Conservation (phyloP, 371 early-diverging fungal species). For the Cokeromyces recurvatus region DNA sequence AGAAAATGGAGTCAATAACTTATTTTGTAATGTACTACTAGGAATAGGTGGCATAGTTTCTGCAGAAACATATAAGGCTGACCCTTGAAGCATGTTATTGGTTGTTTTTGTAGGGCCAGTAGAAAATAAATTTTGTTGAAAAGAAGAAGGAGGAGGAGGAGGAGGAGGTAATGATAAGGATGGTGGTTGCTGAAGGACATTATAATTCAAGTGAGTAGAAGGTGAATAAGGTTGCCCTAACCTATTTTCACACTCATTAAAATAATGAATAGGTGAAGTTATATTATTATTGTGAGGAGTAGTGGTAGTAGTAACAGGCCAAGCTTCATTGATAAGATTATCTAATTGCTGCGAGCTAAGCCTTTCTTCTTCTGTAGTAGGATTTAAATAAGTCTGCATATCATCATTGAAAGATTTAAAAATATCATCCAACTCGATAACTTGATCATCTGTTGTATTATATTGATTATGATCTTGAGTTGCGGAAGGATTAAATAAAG, state of each 20-base stretch:
- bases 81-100: background rate
- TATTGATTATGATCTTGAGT: background rate
- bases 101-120: background rate
- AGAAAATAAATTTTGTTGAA: too few relatives aligned
- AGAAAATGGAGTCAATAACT: slow-evolving; percentile 25
- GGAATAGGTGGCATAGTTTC: slow-evolving; percentile 26
- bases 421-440: slow-evolving; percentile 39
- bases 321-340: slow-evolving; percentile 5
- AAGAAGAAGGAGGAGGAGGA: too few relatives aligned
- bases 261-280: too few relatives aligned
- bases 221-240: too few relatives aligned
- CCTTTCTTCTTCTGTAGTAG: slow-evolving; percentile 11
- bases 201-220: too few relatives aligned
- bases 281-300: too few relatives aligned
- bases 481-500: background rate
- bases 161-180: too few relatives aligned
- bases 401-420: slow-evolving; percentile 37
- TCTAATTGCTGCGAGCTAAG: slow-evolving; percentile 7
- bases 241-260: too few relatives aligned
- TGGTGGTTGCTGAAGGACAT: too few relatives aligned
- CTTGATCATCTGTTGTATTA: slow-evolving; percentile 41
- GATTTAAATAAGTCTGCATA: slow-evolving; percentile 14
- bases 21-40: slow-evolving; percentile 25
- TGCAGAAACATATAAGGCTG: slow-evolving; percentile 22
- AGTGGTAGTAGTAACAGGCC: background rate